These are phyloP conservation scores for Pseudocercospora cruenta DNA, from an alignment of 2,329 filamentous ascomycete genomes.

Conservation along the genomic window DNA sequence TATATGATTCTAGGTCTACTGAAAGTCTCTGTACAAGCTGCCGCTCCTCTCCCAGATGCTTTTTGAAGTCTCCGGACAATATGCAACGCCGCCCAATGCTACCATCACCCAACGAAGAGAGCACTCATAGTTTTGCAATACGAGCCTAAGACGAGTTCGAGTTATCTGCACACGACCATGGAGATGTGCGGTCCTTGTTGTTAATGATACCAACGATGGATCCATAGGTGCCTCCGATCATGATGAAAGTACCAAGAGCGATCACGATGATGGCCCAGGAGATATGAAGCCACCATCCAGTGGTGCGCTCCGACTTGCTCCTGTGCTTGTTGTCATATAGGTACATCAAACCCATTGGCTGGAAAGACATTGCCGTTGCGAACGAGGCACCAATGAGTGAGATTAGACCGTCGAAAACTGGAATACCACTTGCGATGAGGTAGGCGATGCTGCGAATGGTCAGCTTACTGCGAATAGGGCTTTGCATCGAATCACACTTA, in stretches of 20 bases:
- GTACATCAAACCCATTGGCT: slow-evolving; percentile 48
- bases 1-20: not conserved
- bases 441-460: slow-evolving; percentile 21
- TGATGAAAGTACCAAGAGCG: slow-evolving; percentile 46
- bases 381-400: slow-evolving; percentile 33
- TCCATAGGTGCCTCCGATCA: slow-evolving; percentile 51
- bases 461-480: not conserved
- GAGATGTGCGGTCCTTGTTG: slow-evolving; percentile 22
- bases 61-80: not conserved
- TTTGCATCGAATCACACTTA: not conserved
- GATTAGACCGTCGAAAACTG: slow-evolving; percentile 33
- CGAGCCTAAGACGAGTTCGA: slow-evolving; percentile 34
- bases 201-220: slow-evolving; percentile 47
- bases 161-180: slow-evolving; percentile 33
- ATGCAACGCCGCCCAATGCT: not conserved
- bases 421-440: slow-evolving; percentile 32
- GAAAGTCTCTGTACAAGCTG: not conserved
- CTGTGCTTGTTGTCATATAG: slow-evolving; percentile 47
- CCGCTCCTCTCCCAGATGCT: not conserved
- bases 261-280: slow-evolving; percentile 39
- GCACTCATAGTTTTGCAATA: not conserved
- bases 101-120: not conserved
- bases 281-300: slow-evolving; percentile 17
- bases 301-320: slow-evolving; percentile 13
- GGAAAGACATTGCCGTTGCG: slow-evolving; percentile 32